Evolutionary conservation across 768 basidiomycete genomes (phyloP).

Genomic region (Calocybe gangraenosa): DNA sequence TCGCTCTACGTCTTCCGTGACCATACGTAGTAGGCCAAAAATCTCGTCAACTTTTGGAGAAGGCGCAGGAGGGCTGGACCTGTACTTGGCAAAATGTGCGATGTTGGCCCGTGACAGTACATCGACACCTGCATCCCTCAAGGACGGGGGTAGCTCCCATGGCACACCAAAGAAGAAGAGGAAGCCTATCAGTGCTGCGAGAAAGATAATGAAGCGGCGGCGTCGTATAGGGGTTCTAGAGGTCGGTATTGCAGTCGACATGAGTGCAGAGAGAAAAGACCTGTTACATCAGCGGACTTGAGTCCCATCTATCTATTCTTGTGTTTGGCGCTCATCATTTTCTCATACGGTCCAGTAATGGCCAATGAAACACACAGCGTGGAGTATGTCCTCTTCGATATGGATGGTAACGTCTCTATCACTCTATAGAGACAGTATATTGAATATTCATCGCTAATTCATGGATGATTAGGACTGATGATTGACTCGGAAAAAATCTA

Average conservation of each 20-base stretch:
- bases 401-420: conserved; percentile 49
- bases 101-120: conserved; percentile 37
- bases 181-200: conserved; percentile 31
- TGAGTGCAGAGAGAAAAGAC: conserved; percentile 8
- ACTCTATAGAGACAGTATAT: no score
- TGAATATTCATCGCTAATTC: no score
- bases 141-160: conserved; percentile 35
- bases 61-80: conserved; percentile 14
- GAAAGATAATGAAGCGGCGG: conserved; percentile 40
- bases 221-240: conserved; percentile 29
- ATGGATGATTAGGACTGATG: conserved; percentile 50
- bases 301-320: not conserved
- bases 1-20: conserved; percentile 43
- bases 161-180: conserved; percentile 39
- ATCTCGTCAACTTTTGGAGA: conserved; percentile 48
- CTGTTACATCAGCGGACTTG: conserved; percentile 2
- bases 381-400: conserved; percentile 69
- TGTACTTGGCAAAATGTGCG: conserved; percentile 30
- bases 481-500: conserved; percentile 78
- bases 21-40: conserved; percentile 66
- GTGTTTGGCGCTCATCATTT: not conserved
- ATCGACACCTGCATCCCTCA: conserved; percentile 28
- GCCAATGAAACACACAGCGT: conserved; percentile 22
- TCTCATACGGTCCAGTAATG: conserved; percentile 5
- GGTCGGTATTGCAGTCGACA: conserved; percentile 15